Evolutionary conservation across 306 rosid species (phyloP).

Genomic region (Trichosanthes cucumerina): DNA sequence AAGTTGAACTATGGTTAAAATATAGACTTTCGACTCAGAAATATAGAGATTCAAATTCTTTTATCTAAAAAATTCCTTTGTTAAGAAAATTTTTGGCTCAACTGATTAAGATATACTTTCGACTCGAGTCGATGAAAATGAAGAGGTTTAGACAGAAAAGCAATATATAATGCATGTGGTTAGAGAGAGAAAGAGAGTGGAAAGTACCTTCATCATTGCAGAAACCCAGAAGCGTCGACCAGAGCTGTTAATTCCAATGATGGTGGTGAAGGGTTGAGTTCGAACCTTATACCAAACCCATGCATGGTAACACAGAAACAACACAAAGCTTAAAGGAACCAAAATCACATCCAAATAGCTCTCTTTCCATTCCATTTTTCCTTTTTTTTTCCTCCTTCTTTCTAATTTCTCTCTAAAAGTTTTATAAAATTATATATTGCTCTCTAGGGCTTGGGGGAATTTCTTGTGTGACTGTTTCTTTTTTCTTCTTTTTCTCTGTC

Average conservation of each 20-base stretch:
- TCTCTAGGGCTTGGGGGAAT: neutral
- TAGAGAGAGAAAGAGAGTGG: neutral
- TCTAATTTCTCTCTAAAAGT: too few relatives aligned
- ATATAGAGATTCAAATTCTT: too few relatives aligned
- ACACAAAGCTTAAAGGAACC: constrained; percentile 51
- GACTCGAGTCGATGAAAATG: too few relatives aligned
- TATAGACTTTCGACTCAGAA: too few relatives aligned
- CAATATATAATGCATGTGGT: neutral
- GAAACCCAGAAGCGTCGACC: constrained; percentile 81
- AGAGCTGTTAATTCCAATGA: constrained; percentile 66
- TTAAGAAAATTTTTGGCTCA: too few relatives aligned
- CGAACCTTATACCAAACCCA: constrained; percentile 74
- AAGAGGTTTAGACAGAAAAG: too few relatives aligned
- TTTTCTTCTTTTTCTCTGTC: neutral
- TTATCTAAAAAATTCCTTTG: too few relatives aligned
- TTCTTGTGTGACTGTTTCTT: neutral
- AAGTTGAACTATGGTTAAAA: too few relatives aligned
- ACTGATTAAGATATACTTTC: too few relatives aligned
- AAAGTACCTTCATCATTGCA: constrained; percentile 58
- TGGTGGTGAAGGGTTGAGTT: constrained; percentile 53
- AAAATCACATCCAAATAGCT: constrained; percentile 73
- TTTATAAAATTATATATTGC: neutral
- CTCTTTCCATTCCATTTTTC: constrained; percentile 72
- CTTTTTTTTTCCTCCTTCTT: too few relatives aligned
- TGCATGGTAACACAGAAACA: constrained; percentile 42